Base-by-base conservation (phyloP, 106 monocot genomes). In the Vanilla planifolia region DNA sequence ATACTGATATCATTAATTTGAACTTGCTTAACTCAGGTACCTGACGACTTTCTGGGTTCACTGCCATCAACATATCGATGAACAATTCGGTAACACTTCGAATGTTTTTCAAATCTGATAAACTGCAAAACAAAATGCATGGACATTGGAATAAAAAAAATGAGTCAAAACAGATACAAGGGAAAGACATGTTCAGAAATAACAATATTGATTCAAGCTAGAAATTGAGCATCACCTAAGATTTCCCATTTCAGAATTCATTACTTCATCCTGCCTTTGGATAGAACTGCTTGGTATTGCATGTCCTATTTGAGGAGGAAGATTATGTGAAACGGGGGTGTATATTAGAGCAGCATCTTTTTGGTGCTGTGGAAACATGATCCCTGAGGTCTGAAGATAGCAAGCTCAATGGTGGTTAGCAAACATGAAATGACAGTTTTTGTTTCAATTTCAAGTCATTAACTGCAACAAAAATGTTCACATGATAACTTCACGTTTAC, bases 41-140 rank as follows among this genome's bases (percentile, higher is more conserved):
- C 80, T 45, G 72, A 11, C 48, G 63, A 63, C 86, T 86, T 69
- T 67, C 59, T 52, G 71, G 85, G 60, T 89, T 73, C 23, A 89
- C 78, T 62, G 86, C 94, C 74, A 76, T 78, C 39, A 95, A 71
- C 94, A 95, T 95, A 40, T 95, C 94, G 43, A 60, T 67, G 64
- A 95, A 63, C 51, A 95, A 76, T 36, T 89, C 94, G 70, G 69
- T 78, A 22, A 80, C 76, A 48, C 75, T 66, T 42, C 64, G 71
- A 51, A 86, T 76, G 33, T 83, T 67, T 42, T 78, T 80, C 70
- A 95, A 48, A 29, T 95, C 89, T 32, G 78, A 61, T 50, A 83
- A 65, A 57, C 94, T 95, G 78, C n/a, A 72, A 73, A 46, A 55
- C 13, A 44, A 67, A 60, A 72, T 46, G 35, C n/a, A 57, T 75